Evolutionary conservation across 495 filamentous ascomycete genomes (phyloP).

Genomic region (Apodospora peruviana): DNA sequence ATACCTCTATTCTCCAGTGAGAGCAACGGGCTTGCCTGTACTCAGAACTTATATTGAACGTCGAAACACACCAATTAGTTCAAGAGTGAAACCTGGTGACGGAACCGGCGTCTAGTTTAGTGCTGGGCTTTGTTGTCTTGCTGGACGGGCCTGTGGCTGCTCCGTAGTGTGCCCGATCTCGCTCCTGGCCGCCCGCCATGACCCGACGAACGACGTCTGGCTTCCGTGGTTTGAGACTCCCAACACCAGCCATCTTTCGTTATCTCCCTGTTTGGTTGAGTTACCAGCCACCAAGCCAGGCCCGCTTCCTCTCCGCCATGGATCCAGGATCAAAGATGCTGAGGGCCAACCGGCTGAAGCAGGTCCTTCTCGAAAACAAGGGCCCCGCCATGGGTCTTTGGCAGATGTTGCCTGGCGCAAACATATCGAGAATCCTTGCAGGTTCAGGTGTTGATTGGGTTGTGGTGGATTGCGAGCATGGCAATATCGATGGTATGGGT

Average conservation of each 20-base stretch:
- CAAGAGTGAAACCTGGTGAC: too few species aligned
- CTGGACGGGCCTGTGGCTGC: too few species aligned
- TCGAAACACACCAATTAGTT: too few species aligned
- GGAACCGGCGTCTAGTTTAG: too few species aligned
- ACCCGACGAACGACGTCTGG: too few species aligned
- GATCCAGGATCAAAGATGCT: constrained; percentile 46
- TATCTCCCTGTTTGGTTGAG: neutral
- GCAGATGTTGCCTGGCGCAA: constrained; percentile 73
- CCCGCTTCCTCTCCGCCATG: constrained; percentile 8
- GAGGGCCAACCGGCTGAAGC: constrained; percentile 56
- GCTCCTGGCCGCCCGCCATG: too few species aligned
- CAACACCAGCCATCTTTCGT: neutral
- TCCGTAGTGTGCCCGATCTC: too few species aligned
- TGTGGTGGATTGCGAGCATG: constrained; percentile 72
- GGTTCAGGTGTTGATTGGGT: constrained; percentile 69
- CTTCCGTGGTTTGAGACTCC: neutral
- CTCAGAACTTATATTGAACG: too few species aligned
- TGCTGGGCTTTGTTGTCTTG: too few species aligned
- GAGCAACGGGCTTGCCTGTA: too few species aligned
- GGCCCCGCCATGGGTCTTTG: constrained; percentile 59
- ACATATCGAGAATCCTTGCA: constrained; percentile 62
- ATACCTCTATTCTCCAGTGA: too few species aligned
- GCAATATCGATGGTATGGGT: constrained; percentile 65
- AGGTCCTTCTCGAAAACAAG: constrained; percentile 49
- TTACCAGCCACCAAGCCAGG: neutral